Base-by-base conservation (phyloP, 352 stramenopile species). In the Thalassiosira mediterranea region DNA sequence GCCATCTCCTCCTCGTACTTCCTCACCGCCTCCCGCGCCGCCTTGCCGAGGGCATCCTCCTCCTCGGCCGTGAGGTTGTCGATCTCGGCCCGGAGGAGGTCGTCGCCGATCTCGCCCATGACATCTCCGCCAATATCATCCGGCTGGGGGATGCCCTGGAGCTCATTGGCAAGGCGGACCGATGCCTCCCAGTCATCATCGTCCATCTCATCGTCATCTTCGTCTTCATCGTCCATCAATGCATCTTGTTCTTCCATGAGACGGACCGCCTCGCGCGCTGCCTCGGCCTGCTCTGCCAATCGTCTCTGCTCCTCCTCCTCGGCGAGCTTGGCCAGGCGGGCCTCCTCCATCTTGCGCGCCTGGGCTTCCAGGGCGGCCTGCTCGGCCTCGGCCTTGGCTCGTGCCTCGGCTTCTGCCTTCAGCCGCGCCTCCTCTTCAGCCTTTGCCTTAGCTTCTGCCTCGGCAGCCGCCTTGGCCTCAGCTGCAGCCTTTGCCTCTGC, bases 141-240 rank as follows among this genome's bases (percentile, higher is more conserved):
- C 2, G 21, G 5, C 3, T 44, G 11, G 31, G 32, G 37, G 10
- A 79, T 34, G 46, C 61, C 62, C 38, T 46, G 23, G 11, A 80
- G 63, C 61, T 75, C 49, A 71, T 80, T 80, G 38, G 71, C 71
- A 53, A 80, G 62, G 25, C 54, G 63, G 25, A 76, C 56, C 1
- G 71, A 80, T 62, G 71, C 71, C 42, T 80, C 71, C 71, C 62
- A 80, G 10, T 80, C 71, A 28, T 80, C 54, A 26, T 80, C 61
- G 28, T 70, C 42, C 4, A 75, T 56, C n/a, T 59, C 38, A 48
- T 74, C 65, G 15, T 51, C 54, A 37, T 75, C 56, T 34, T 75
- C 54, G 13, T 75, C 61, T 8, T 76, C 66, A 13, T 76, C 66
- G 19, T 72, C 62, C 59, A 68, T 59, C n/a, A 56, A 58, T 46